A percentile compares a stretch with the other conserved stretches of the same genome.
Conservation (phyloP, 2,329 filamentous ascomycete species). For the Colletotrichum nymphaeae region DNA sequence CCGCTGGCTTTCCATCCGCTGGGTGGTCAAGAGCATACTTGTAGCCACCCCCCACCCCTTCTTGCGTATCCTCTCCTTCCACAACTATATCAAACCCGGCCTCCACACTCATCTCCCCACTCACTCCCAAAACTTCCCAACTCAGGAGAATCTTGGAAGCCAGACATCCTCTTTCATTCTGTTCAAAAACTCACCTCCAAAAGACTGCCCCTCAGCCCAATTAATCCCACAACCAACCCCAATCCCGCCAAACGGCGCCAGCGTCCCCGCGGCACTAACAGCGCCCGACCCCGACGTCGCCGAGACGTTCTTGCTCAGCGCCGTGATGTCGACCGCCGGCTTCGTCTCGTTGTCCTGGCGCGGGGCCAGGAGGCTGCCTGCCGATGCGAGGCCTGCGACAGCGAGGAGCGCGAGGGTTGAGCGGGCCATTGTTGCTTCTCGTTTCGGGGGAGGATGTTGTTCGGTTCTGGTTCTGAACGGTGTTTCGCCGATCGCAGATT, state of each 20-base stretch:
- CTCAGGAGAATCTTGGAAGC: background rate
- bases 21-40: background rate
- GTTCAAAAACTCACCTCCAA: constrained; percentile 19
- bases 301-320: constrained; percentile 27
- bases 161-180: background rate
- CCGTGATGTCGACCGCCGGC: constrained; percentile 15
- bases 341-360: background rate
- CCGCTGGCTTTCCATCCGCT: too few species aligned
- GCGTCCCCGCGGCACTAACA: constrained; percentile 23
- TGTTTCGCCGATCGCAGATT: background rate
- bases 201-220: constrained; percentile 20
- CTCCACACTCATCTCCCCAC: too few species aligned
- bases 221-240: constrained; percentile 30
- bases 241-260: constrained; percentile 19
- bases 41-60: too few species aligned
- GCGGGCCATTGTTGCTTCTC: background rate
- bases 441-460: background rate
- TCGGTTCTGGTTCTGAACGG: too few species aligned
- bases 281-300: constrained; percentile 20
- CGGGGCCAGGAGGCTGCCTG: background rate
- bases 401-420: background rate
- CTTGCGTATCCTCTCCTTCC: background rate
- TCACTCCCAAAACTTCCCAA: too few species aligned
- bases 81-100: background rate
- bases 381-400: constrained; percentile 17